These are phyloP conservation scores for Fraxinus nigra DNA, from an alignment of 305 asterid species.

Conservation along the genomic window DNA sequence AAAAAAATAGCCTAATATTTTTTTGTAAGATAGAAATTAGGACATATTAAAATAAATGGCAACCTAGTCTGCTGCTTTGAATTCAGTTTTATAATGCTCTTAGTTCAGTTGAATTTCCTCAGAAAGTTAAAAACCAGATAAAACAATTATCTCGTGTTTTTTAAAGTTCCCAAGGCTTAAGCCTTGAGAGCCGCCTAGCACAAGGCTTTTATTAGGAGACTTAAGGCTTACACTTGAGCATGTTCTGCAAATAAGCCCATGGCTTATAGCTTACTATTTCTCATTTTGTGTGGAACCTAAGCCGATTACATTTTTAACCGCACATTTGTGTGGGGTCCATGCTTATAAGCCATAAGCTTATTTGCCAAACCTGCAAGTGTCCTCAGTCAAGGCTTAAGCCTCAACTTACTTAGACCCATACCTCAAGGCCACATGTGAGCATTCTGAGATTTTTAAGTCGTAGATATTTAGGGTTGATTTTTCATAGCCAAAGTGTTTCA, in stretches of 20 bases:
- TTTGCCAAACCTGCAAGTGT: not conserved
- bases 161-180: not conserved
- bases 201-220: not conserved
- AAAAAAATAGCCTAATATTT: slow-evolving; percentile 6
- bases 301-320: not conserved
- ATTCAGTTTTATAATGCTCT: slow-evolving; percentile 12
- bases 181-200: not conserved
- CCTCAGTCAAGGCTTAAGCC: not conserved
- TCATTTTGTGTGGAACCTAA: not conserved
- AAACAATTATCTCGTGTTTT: not conserved
- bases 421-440: not conserved
- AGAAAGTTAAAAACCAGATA: not conserved
- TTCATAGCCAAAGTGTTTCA: not conserved
- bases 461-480: not conserved
- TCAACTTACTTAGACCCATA: not conserved
- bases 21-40: slow-evolving; percentile 6
- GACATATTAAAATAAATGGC: slow-evolving; percentile 6
- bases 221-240: not conserved
- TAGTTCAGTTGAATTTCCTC: not conserved
- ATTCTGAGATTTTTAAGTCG: not conserved
- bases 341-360: not conserved
- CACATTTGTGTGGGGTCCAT: not conserved
- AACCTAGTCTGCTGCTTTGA: not conserved
- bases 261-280: not conserved
- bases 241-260: not conserved